These are phyloP conservation scores for Coniosporium tulheliwenetii DNA, from an alignment of 2,329 filamentous ascomycete genomes.

Conservation along the genomic window DNA sequence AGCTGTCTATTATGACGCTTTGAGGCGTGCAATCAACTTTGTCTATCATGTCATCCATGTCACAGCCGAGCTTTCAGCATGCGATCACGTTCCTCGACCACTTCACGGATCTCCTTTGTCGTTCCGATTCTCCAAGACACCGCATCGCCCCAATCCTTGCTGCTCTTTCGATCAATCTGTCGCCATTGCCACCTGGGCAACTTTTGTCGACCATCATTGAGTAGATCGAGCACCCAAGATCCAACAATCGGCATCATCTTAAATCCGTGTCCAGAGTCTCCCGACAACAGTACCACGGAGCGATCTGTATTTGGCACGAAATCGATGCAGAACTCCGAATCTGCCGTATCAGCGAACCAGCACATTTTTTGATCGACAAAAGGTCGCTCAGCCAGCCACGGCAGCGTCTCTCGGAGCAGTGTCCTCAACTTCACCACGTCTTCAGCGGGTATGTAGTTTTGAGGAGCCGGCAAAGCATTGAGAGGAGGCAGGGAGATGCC, in stretches of 20 bases:
- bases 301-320: conserved; percentile 34
- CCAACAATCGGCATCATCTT: conserved; percentile 49
- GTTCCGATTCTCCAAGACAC: conserved; percentile 32
- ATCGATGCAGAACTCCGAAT: conserved; percentile 46
- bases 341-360: conserved; percentile 15
- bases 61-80: too few relatives aligned
- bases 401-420: conserved; percentile 36
- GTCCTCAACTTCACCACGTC: conserved; percentile 38
- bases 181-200: conserved; percentile 39
- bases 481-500: conserved; percentile 27
- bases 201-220: conserved; percentile 29
- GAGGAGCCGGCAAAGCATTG: conserved; percentile 23
- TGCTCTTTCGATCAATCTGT: conserved; percentile 11
- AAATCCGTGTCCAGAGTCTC: conserved; percentile 47
- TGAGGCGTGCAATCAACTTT: too few relatives aligned
- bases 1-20: too few relatives aligned
- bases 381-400: conserved; percentile 36
- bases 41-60: too few relatives aligned
- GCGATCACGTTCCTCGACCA: too few relatives aligned
- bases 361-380: conserved; percentile 38
- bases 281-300: conserved; percentile 35
- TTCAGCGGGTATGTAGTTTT: conserved; percentile 34
- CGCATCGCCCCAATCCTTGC: conserved; percentile 25
- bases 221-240: conserved; percentile 33
- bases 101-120: too few relatives aligned